Conservation (phyloP, 768 basidiomycete species). For the Rhodosporidiobolus sp. region DNA sequence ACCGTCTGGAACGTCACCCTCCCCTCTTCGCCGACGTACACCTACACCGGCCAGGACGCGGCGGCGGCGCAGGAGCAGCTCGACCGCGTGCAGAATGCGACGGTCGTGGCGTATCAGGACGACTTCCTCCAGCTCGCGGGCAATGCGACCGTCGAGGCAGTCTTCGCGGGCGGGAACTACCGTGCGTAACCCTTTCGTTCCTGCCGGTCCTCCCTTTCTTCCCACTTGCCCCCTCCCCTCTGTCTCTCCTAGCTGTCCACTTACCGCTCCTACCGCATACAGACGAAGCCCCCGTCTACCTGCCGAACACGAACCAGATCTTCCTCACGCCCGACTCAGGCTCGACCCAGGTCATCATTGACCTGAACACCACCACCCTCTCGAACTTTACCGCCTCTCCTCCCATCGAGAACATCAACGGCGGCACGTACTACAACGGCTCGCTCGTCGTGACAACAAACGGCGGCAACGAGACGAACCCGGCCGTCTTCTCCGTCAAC, state of each 20-base stretch:
- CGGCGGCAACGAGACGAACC: neutral
- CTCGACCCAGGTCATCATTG: neutral
- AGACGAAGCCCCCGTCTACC: constrained; percentile 4
- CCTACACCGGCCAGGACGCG: neutral
- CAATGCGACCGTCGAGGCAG: neutral
- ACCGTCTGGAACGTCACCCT: neutral
- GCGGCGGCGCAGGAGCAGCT: neutral
- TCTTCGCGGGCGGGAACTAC: neutral
- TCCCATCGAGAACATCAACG: constrained; percentile 2
- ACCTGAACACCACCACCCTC: neutral
- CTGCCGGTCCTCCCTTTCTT: neutral
- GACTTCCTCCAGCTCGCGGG: neutral
- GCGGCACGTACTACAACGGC: neutral
- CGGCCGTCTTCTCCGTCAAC: neutral
- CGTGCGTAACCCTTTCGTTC: neutral
- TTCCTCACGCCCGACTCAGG: neutral
- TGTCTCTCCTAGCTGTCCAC: neutral
- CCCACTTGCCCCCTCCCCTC: neutral
- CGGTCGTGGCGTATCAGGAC: neutral
- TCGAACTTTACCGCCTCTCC: neutral
- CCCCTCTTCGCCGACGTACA: neutral
- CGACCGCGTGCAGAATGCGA: neutral
- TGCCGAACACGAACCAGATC: neutral
- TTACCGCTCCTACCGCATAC: neutral
- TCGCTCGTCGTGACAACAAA: neutral